Evolutionary conservation across 148 eudicot species (phyloP).

Genomic region (Selenicereus undatus): DNA sequence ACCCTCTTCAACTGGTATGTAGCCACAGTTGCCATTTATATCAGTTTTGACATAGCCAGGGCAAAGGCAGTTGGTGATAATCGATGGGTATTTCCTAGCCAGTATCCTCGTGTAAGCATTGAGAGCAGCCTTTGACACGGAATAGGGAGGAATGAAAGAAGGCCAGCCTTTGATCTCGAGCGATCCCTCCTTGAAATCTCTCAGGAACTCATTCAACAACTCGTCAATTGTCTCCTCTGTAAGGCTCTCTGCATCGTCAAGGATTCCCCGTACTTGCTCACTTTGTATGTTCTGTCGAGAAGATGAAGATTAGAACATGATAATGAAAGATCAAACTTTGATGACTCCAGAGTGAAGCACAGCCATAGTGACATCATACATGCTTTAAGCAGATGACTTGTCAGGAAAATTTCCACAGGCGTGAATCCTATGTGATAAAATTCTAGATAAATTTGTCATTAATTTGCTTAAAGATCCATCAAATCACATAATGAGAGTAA

Average conservation of each 20-base stretch:
- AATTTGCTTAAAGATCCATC: no score
- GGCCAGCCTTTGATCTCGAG: slow-evolving; percentile 33
- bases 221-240: slow-evolving; percentile 43
- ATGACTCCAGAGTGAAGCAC: no score
- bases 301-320: background rate
- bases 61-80: slow-evolving; percentile 39
- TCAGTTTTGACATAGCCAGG: slow-evolving; percentile 49
- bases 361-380: no score
- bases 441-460: no score
- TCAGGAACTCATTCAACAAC: slow-evolving; percentile 34
- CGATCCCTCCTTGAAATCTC: slow-evolving; percentile 31
- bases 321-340: background rate
- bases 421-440: background rate
- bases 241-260: slow-evolving; percentile 30
- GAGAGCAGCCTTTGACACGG: slow-evolving; percentile 36
- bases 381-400: background rate
- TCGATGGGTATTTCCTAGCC: slow-evolving; percentile 35
- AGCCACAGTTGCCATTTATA: slow-evolving; percentile 28
- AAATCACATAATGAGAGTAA: no score
- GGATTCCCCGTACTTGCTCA: slow-evolving; percentile 30
- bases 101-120: slow-evolving; percentile 42
- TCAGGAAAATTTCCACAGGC: background rate
- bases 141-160: slow-evolving; percentile 19
- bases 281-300: slow-evolving; percentile 20
- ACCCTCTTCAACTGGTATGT: slow-evolving; percentile 37